Evolutionary conservation across 352 stramenopile genomes (phyloP).

Genomic region (Phytopythium cucurbitacearum): DNA sequence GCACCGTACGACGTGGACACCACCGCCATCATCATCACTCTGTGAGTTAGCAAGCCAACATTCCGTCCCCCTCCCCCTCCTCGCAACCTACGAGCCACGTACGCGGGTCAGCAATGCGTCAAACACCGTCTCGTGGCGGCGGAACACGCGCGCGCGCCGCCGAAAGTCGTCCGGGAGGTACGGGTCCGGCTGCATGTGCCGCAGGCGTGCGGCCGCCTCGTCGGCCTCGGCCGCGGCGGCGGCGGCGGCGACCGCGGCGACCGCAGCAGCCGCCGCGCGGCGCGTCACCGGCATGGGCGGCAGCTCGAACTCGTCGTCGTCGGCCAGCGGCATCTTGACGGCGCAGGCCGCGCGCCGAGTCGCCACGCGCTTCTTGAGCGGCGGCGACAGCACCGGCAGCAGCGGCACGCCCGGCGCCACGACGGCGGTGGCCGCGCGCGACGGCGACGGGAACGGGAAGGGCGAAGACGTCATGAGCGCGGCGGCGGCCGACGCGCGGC

Average conservation of each 20-base stretch:
- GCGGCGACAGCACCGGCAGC: constrained; percentile 36
- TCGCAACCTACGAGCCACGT: constrained; percentile 4
- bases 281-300: constrained; percentile 11
- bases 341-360: constrained; percentile 25
- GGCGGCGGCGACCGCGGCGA: constrained; percentile 9
- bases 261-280: constrained; percentile 11
- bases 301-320: constrained; percentile 16
- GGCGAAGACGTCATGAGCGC: constrained; percentile 20
- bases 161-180: constrained; percentile 43
- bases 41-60: background rate
- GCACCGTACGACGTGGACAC: constrained; percentile 5
- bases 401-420: background rate
- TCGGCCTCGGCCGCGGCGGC: constrained; percentile 15
- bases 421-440: constrained; percentile 1
- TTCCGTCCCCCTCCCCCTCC: too few relatives aligned
- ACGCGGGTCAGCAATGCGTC: constrained; percentile 65
- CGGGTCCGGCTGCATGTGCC: constrained; percentile 44
- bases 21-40: constrained; percentile 5
- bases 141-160: constrained; percentile 28
- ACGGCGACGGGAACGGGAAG: constrained; percentile 18
- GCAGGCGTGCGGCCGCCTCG: constrained; percentile 2
- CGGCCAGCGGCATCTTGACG: constrained; percentile 31
- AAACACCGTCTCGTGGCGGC: constrained; percentile 36
- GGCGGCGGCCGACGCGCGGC: constrained; percentile 14
- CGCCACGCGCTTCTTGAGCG: constrained; percentile 44